Evolutionary conservation across 2,329 filamentous ascomycete genomes (phyloP).

Genomic region (Beauveria sp.): DNA sequence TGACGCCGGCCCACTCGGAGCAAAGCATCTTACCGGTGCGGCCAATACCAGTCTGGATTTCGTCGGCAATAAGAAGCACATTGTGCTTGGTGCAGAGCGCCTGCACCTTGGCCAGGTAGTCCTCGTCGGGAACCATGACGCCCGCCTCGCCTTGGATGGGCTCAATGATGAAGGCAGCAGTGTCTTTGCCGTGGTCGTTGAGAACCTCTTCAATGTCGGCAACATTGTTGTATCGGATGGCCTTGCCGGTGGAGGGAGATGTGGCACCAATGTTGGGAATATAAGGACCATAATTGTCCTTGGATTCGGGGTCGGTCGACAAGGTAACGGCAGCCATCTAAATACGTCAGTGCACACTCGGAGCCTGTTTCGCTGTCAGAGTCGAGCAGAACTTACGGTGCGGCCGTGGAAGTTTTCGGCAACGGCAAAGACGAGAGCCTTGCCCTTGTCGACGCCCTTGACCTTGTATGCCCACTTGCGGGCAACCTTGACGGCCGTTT

Average conservation of each 20-base stretch:
- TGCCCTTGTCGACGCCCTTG: slow-evolving; percentile 77
- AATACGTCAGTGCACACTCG: neutral
- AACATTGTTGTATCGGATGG: slow-evolving; percentile 81
- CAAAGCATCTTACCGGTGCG: slow-evolving; percentile 91
- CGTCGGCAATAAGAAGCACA: slow-evolving; percentile 91
- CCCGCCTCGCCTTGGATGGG: slow-evolving; percentile 97
- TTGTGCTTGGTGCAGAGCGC: slow-evolving; percentile 92
- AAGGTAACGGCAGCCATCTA: slow-evolving; percentile 92
- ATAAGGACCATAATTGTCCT: slow-evolving; percentile 95
- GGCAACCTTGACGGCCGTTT: slow-evolving; percentile 93
- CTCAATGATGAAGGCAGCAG: slow-evolving; percentile 89
- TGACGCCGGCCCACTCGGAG: slow-evolving; percentile 90
- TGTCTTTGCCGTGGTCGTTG: slow-evolving; percentile 72
- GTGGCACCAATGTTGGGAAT: slow-evolving; percentile 77
- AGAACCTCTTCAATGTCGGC: slow-evolving; percentile 72
- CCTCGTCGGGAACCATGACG: slow-evolving; percentile 87
- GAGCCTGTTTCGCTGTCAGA: neutral
- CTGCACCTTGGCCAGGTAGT: slow-evolving; percentile 74
- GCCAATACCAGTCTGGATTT: slow-evolving; percentile 97
- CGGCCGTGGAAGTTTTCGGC: slow-evolving; percentile 94
- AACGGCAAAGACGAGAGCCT: slow-evolving; percentile 78
- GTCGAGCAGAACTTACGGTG: slow-evolving; percentile 55
- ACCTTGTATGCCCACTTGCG: slow-evolving; percentile 97
- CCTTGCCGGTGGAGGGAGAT: slow-evolving; percentile 64
- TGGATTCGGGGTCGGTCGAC: slow-evolving; percentile 90